Percentiles rank a stretch among this genome's conserved stretches.
Conservation (phyloP, 495 filamentous ascomycete species). For the Platismatia glauca region DNA sequence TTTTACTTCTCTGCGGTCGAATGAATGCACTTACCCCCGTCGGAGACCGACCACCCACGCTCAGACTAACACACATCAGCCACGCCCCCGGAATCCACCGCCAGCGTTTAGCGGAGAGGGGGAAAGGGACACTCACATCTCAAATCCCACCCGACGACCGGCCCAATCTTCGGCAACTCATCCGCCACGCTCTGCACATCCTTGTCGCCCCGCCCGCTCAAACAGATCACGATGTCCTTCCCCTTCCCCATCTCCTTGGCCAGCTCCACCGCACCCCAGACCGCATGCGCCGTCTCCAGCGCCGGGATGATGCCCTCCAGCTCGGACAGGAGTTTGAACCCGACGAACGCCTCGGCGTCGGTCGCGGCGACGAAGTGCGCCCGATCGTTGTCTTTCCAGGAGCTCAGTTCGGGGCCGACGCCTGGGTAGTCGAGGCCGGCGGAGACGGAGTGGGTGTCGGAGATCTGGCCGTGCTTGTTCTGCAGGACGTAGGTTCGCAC, state of each 20-base stretch:
- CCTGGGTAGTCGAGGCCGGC: conserved; percentile 96
- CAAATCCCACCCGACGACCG: conserved; percentile 93
- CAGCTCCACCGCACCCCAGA: conserved; percentile 78
- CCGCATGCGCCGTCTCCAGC: conserved; percentile 85
- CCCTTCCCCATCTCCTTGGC: conserved; percentile 82
- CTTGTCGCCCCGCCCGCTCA: conserved; percentile 91
- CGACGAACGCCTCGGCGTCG: conserved; percentile 83
- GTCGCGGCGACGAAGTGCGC: conserved; percentile 88
- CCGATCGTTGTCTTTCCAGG: conserved; percentile 82
- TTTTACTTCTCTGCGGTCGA: no score
- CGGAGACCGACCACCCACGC: not conserved
- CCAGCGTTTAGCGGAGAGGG: no score
- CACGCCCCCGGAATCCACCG: not conserved
- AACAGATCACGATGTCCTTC: conserved; percentile 86
- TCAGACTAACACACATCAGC: not conserved
- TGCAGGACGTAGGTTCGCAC: conserved; percentile 94
- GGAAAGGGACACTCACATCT: conserved; percentile 41
- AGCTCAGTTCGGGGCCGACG: conserved; percentile 83
- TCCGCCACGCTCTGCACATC: conserved; percentile 98
- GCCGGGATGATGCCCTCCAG: conserved; percentile 95
- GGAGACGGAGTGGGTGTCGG: conserved; percentile 92
- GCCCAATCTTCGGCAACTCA: conserved; percentile 79
- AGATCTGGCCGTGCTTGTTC: conserved; percentile 83
- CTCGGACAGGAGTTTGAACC: conserved; percentile 75
- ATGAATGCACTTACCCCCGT: no score